Percentiles rank a stretch among this genome's conserved stretches.
Conservation (phyloP, 2,329 filamentous ascomycete genomes). For the Nannizziopsis arthrosporioides region DNA sequence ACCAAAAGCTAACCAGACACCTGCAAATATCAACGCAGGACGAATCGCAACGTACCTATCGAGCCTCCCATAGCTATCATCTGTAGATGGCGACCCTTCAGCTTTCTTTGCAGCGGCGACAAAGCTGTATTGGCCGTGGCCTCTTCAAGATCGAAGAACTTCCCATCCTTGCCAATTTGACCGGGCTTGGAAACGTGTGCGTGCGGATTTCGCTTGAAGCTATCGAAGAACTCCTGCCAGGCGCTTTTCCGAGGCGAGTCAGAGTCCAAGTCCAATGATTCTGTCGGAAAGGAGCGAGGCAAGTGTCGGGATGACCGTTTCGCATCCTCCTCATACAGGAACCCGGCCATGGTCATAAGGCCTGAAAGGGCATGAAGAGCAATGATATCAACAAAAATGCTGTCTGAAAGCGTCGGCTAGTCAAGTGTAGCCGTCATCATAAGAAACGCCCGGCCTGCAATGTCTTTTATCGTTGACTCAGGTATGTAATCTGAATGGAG, state of each 20-base stretch:
- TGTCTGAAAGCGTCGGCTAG: too few relatives aligned
- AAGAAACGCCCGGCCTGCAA: too few relatives aligned
- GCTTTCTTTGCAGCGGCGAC: conserved; percentile 21
- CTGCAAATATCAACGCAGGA: too few relatives aligned
- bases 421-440: too few relatives aligned
- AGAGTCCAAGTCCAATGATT: conserved; percentile 6
- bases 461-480: not conserved
- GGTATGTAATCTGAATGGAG: too few relatives aligned
- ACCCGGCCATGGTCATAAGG: not conserved
- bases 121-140: conserved; percentile 21
- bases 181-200: conserved; percentile 17
- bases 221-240: conserved; percentile 19
- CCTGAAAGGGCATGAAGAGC: too few relatives aligned
- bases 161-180: conserved; percentile 11
- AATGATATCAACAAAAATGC: too few relatives aligned
- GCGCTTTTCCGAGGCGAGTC: conserved; percentile 10
- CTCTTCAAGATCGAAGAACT: conserved; percentile 20
- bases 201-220: conserved; percentile 24
- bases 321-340: not conserved
- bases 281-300: not conserved
- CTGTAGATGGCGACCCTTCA: conserved; percentile 45
- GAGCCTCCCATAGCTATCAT: conserved; percentile 50
- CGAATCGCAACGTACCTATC: conserved; percentile 24
- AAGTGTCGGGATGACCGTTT: not conserved
- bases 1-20: too few relatives aligned